Conservation (phyloP, 192 early-diverging fungal genomes). For the Paraglomus occultum region DNA sequence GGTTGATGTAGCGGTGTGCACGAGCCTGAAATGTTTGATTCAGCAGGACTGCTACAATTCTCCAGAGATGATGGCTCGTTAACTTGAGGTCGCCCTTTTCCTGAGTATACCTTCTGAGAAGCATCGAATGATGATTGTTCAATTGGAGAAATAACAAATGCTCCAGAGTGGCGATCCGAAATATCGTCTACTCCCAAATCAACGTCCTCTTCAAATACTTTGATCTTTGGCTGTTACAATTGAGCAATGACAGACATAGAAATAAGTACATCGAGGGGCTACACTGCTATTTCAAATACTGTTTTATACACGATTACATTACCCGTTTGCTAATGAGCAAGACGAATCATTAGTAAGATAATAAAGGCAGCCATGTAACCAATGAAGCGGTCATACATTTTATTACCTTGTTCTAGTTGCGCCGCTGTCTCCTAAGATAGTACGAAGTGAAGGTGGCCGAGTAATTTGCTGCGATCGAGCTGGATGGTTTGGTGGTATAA, state of each 20-base stretch:
- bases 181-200: conserved; percentile 58
- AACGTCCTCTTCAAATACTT: conserved; percentile 69
- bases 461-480: conserved; percentile 42
- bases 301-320: not conserved
- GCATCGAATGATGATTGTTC: too few relatives aligned
- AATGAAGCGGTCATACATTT: not conserved
- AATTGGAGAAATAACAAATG: not conserved
- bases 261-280: too few relatives aligned
- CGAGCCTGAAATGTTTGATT: too few relatives aligned
- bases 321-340: too few relatives aligned
- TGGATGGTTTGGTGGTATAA: conserved; percentile 54
- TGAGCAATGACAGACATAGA: too few relatives aligned
- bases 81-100: too few relatives aligned
- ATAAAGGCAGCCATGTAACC: not conserved
- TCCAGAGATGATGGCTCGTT: too few relatives aligned
- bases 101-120: too few relatives aligned
- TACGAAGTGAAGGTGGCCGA: conserved; percentile 26
- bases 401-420: not conserved
- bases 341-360: too few relatives aligned
- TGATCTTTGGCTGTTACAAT: conserved; percentile 57
- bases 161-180: not conserved
- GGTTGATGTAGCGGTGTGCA: too few relatives aligned
- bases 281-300: conserved; percentile 9
- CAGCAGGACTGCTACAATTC: too few relatives aligned
- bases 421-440: conserved; percentile 18